Percentiles rank a stretch among this genome's conserved stretches.
phyloP scores from a whole-genome alignment of 441 rosid genomes.

The Hura crepitans region DNA sequence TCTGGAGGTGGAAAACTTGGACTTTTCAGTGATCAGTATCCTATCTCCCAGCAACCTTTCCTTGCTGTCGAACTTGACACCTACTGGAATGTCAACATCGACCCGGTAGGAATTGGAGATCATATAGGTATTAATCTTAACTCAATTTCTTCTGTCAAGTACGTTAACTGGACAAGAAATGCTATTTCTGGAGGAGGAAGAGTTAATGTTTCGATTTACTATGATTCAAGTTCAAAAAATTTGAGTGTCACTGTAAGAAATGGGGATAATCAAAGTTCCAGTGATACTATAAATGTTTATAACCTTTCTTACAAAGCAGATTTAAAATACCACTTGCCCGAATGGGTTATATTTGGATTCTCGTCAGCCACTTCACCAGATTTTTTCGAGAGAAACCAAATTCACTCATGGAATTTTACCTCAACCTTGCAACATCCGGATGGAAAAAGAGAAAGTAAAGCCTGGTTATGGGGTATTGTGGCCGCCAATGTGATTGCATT shows the following conservation, averaged over 20 bases:
- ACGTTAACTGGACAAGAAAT: neutral
- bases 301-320: neutral
- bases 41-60: neutral
- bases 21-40: neutral
- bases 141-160: neutral
- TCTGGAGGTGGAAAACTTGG: slow-evolving; percentile 18
- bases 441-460: slow-evolving; percentile 23
- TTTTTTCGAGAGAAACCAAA: neutral
- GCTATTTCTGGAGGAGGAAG: neutral
- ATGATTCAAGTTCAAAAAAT: neutral
- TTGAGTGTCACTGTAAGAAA: slow-evolving; percentile 20
- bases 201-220: neutral
- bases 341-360: slow-evolving; percentile 9
- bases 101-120: neutral
- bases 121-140: slow-evolving; percentile 36
- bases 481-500: neutral
- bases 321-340: slow-evolving; percentile 17
- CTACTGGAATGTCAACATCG: neutral
- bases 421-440: slow-evolving; percentile 24
- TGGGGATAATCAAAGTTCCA: neutral
- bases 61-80: slow-evolving; percentile 40
- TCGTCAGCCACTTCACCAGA: neutral
- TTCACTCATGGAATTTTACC: neutral
- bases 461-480: neutral
- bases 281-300: neutral